These are phyloP conservation scores for Tuber magnatum DNA, from an alignment of 495 filamentous ascomycete genomes.

Conservation along the genomic window DNA sequence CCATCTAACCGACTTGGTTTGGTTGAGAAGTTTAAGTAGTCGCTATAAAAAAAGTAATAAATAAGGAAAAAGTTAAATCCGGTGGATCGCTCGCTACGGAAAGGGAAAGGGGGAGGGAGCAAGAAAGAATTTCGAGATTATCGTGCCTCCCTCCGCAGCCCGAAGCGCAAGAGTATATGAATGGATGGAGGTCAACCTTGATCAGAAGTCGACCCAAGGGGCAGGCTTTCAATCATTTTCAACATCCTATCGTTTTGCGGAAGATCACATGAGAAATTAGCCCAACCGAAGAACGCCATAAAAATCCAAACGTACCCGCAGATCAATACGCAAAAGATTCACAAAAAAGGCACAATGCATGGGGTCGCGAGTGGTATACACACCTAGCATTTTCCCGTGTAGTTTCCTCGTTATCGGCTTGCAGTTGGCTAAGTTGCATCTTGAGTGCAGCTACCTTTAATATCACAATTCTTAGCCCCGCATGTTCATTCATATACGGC, in stretches of 20 bases:
- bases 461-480: slow-evolving; percentile 23
- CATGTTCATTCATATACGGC: slow-evolving; percentile 10
- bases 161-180: slow-evolving; percentile 8
- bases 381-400: slow-evolving; percentile 34
- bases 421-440: slow-evolving; percentile 25
- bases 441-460: slow-evolving; percentile 29
- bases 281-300: slow-evolving; percentile 27
- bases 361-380: slow-evolving; percentile 32
- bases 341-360: slow-evolving; percentile 32
- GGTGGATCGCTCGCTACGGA: neutral
- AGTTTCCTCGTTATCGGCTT: slow-evolving; percentile 27
- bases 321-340: slow-evolving; percentile 15
- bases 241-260: slow-evolving; percentile 26
- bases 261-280: slow-evolving; percentile 33
- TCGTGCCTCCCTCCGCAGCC: slow-evolving; percentile 2
- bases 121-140: neutral
- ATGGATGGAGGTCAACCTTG: slow-evolving; percentile 9
- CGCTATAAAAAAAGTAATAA: slow-evolving; percentile 2
- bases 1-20: neutral
- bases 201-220: slow-evolving; percentile 11
- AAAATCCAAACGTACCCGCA: slow-evolving; percentile 33
- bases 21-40: neutral
- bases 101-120: neutral
- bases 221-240: slow-evolving; percentile 31
- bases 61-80: neutral